A percentile compares a stretch with the other conserved stretches of the same genome.
Conservation (phyloP, 192 early-diverging fungal genomes). For the Mortierella claussenii region DNA sequence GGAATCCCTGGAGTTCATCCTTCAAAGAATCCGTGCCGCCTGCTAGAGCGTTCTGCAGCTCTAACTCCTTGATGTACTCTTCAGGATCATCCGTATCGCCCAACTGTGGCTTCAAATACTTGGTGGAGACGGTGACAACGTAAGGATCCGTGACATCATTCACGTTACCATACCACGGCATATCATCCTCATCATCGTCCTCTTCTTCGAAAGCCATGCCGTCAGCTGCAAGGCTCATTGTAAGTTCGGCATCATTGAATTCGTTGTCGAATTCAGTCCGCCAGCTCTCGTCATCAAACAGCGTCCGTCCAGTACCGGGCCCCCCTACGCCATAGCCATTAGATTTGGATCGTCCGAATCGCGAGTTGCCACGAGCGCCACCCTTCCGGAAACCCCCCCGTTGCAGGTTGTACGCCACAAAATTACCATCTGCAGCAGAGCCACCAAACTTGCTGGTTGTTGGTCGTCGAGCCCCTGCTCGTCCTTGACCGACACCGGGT, state of each 20-base stretch:
- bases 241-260: conserved; percentile 17
- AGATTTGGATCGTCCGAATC: conserved; percentile 26
- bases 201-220: conserved; percentile 23
- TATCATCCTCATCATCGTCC: conserved; percentile 2
- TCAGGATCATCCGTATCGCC: conserved; percentile 43
- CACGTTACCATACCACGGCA: conserved; percentile 45
- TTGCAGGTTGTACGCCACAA: conserved; percentile 46
- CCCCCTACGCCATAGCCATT: conserved; percentile 4
- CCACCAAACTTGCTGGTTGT: conserved; percentile 18
- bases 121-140: conserved; percentile 29
- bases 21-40: not conserved
- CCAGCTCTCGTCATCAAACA: conserved; percentile 35
- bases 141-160: conserved; percentile 30
- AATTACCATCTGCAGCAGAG: conserved; percentile 21
- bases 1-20: not conserved
- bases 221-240: conserved; percentile 12
- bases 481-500: conserved; percentile 25
- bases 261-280: conserved; percentile 40
- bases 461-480: conserved; percentile 16
- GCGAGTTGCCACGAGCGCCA: conserved; percentile 20
- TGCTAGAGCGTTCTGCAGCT: not conserved
- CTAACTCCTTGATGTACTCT: conserved; percentile 30
- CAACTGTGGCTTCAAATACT: conserved; percentile 4
- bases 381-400: conserved; percentile 28
- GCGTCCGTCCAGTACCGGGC: conserved; percentile 18